A percentile compares a stretch with the other conserved stretches of the same genome.
These are phyloP conservation scores for Cutaneotrichosporon dermatis DNA, from an alignment of 1,284 basidiomycete genomes.

Conservation along the genomic window DNA sequence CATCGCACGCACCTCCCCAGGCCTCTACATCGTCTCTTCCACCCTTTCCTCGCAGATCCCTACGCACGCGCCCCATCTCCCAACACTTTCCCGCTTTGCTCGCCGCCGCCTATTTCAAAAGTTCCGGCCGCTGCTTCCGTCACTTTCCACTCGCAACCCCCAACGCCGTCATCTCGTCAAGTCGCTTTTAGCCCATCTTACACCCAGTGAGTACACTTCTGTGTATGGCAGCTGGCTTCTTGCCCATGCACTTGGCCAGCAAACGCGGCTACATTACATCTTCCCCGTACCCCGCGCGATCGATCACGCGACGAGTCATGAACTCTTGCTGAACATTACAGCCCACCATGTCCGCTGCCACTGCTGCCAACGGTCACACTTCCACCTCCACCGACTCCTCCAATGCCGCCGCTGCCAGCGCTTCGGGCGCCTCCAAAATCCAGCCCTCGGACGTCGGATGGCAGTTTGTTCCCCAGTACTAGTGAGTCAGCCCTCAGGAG, in stretches of 20 bases:
- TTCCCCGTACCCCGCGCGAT: neutral
- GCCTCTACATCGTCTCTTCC: neutral
- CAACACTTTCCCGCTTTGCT: neutral
- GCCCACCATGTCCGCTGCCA: constrained; percentile 26
- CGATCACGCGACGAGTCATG: neutral
- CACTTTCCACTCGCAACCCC: too few species aligned
- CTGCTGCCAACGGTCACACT: constrained; percentile 30
- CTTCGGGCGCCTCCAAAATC: constrained; percentile 13
- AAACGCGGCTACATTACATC: neutral
- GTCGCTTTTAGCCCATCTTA: too few species aligned
- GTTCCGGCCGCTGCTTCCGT: neutral
- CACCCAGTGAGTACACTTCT: too few species aligned
- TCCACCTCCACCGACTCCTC: constrained; percentile 21
- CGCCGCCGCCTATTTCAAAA: neutral
- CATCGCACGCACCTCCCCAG: too few species aligned
- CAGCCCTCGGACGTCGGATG: constrained; percentile 64
- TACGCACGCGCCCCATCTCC: neutral
- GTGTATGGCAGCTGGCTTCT: too few species aligned
- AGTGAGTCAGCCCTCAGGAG: constrained; percentile 48
- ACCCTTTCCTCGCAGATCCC: neutral
- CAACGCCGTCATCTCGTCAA: too few species aligned
- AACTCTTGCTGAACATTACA: neutral
- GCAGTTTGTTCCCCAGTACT: constrained; percentile 96
- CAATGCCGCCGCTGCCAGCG: neutral
- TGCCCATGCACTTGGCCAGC: neutral